A percentile compares a stretch with the other conserved stretches of the same genome.
phyloP scores from a whole-genome alignment of 352 stramenopile species.

The Pythium sukuiense region DNA sequence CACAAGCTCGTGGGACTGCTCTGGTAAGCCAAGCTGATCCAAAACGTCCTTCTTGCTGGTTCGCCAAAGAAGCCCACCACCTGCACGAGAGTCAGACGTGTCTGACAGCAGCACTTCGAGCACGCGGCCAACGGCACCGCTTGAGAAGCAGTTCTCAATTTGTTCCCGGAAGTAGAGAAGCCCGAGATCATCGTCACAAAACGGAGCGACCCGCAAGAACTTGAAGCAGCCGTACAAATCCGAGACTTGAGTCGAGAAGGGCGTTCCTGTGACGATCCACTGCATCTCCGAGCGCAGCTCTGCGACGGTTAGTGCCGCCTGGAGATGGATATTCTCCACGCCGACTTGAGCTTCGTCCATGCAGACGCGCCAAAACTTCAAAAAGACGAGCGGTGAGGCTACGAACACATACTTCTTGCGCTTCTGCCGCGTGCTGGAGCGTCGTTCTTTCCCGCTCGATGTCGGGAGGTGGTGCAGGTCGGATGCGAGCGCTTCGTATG shows the following conservation, averaged over 20 bases:
- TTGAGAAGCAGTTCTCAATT: constrained; percentile 38
- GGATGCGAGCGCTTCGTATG: constrained; percentile 82
- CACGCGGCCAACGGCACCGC: constrained; percentile 42
- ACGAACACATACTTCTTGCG: constrained; percentile 84
- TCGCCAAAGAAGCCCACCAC: constrained; percentile 68
- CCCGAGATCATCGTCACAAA: constrained; percentile 34
- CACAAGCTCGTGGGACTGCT: constrained; percentile 52
- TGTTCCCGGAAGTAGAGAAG: constrained; percentile 36
- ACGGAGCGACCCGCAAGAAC: constrained; percentile 62
- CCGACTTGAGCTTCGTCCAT: constrained; percentile 93
- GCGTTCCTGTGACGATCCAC: constrained; percentile 92
- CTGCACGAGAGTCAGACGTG: background rate
- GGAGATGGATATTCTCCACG: constrained; percentile 75
- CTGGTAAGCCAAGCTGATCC: constrained; percentile 59
- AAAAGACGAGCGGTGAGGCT: constrained; percentile 82
- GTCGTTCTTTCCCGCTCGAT: constrained; percentile 35
- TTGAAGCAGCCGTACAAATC: constrained; percentile 87
- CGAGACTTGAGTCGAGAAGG: constrained; percentile 75
- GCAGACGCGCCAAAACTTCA: constrained; percentile 89
- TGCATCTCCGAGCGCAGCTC: constrained; percentile 58
- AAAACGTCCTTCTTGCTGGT: constrained; percentile 76
- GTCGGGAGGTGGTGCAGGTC: constrained; percentile 82
- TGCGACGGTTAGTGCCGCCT: constrained; percentile 82
- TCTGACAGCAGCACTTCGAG: constrained; percentile 52
- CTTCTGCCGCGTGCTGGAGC: constrained; percentile 54